phyloP scores from a whole-genome alignment of 2,329 filamentous ascomycete genomes.

The Aspergillus pseudonomiae region DNA sequence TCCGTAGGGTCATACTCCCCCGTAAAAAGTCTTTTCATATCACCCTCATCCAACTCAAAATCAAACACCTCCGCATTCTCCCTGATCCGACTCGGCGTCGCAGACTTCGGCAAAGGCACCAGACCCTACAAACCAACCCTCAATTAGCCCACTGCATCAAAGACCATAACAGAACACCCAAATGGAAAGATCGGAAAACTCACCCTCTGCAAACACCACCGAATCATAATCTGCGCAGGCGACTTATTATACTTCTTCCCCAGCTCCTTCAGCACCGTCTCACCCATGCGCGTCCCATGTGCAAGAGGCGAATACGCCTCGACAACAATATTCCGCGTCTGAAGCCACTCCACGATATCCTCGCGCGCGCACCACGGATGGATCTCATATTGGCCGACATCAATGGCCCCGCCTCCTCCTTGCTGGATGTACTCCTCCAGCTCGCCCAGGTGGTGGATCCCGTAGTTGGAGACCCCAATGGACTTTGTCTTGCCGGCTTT shows the following conservation, averaged over 20 bases:
- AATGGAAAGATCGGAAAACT: constrained; percentile 38
- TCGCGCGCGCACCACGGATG: constrained; percentile 79
- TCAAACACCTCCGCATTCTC: constrained; percentile 64
- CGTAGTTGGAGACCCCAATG: constrained; percentile 79
- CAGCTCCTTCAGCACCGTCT: constrained; percentile 64
- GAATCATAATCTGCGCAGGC: constrained; percentile 72
- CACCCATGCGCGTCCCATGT: constrained; percentile 68
- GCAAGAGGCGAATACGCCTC: constrained; percentile 82
- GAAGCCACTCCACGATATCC: constrained; percentile 68
- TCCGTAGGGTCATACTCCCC: constrained; percentile 60
- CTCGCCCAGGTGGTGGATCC: constrained; percentile 73
- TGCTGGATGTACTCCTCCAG: constrained; percentile 58
- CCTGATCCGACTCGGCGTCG: constrained; percentile 60
- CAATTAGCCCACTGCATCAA: neutral
- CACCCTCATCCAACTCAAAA: constrained; percentile 60
- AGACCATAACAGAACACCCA: constrained; percentile 11
- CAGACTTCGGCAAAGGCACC: constrained; percentile 66
- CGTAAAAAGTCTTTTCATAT: constrained; percentile 60
- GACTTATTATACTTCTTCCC: constrained; percentile 71
- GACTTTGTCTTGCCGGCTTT: constrained; percentile 69
- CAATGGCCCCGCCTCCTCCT: constrained; percentile 64
- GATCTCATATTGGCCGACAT: constrained; percentile 80
- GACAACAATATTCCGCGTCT: constrained; percentile 67
- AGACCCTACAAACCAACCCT: constrained; percentile 51
- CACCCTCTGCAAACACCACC: constrained; percentile 79